Base-by-base conservation (phyloP, 1,284 basidiomycete genomes). In the Wallemia hederae region DNA sequence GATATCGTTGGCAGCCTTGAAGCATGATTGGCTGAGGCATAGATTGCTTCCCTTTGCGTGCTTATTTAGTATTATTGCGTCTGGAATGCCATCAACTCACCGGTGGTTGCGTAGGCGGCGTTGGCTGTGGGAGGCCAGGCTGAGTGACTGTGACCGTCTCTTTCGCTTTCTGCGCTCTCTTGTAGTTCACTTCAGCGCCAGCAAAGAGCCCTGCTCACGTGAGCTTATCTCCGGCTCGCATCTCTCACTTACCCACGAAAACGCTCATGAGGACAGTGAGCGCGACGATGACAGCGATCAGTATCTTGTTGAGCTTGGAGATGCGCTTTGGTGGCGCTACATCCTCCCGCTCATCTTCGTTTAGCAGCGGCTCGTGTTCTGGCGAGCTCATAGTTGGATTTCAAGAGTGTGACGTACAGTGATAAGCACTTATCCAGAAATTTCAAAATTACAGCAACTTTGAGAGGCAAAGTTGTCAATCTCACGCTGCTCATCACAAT, bases 1-100 rank as follows among this genome's bases (percentile, higher is more conserved):
- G 62, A 98, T 83, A 17, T 49, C 39, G 3, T 14, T 17, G 3
- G 39, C 39, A 49, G 39, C 39, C 5, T n/a, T 49, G 11, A 49
- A 14, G 39, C 39, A 49, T 15, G 39, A 49, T 49, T n/a, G 5
- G n/a, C 14, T 49, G 11, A 22, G 11, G n/a, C 39, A 49, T 5
- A 49, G 19, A 22, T 49, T 49, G n/a, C 3, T 15, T 49, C 9
- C 5, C 39, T 49, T 11, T 5, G 11, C 5, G 5, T 49, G 11
- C 19, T 49, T 15, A 5, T 22, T 5, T 9, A n/a, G 5, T 11
- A 49, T 49, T 15, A 49, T 49, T 49, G n/a, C n/a, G n/a, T n/a
- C n/a, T 49, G 19, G 5, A 17, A 49, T 11, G 39, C 22, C 5
- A 15, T 14, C 19, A n/a, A n/a, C 39, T 49, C 19, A 49, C 39